These are phyloP conservation scores for Talaromyces piceae DNA, from an alignment of 2,329 filamentous ascomycete genomes.

Conservation along the genomic window DNA sequence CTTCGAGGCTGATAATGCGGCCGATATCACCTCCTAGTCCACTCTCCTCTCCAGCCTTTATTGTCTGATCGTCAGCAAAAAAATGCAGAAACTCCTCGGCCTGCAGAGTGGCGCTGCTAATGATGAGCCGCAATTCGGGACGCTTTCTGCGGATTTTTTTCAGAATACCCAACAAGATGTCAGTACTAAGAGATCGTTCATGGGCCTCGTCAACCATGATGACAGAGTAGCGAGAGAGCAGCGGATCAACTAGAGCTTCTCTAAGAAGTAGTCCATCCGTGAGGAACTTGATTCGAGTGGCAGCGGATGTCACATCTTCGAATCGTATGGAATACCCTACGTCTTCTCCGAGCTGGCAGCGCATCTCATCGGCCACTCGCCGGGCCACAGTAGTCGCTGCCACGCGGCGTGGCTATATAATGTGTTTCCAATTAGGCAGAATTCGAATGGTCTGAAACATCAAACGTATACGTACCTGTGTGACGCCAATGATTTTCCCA, in stretches of 20 bases:
- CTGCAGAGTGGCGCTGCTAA: slow-evolving; percentile 90
- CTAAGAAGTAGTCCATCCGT: slow-evolving; percentile 87
- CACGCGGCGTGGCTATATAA: slow-evolving; percentile 68
- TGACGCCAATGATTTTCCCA: slow-evolving; percentile 77
- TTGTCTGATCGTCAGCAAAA: slow-evolving; percentile 50
- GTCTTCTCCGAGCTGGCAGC: slow-evolving; percentile 79
- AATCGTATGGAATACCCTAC: slow-evolving; percentile 89
- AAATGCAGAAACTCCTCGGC: slow-evolving; percentile 79
- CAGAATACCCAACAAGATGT: slow-evolving; percentile 78
- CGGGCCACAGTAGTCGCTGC: slow-evolving; percentile 85
- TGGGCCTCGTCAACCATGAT: slow-evolving; percentile 99
- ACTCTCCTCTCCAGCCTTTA: slow-evolving; percentile 26
- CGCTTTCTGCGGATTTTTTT: slow-evolving; percentile 82
- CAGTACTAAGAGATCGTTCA: slow-evolving; percentile 85
- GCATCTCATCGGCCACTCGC: slow-evolving; percentile 82
- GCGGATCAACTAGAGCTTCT: slow-evolving; percentile 86
- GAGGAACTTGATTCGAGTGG: slow-evolving; percentile 86
- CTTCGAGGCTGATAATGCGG: slow-evolving; percentile 75
- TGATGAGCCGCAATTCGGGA: slow-evolving; percentile 74
- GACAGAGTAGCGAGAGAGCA: slow-evolving; percentile 84
- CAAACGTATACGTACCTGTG: slow-evolving; percentile 59
- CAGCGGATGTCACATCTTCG: slow-evolving; percentile 80
- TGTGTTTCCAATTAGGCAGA: slow-evolving; percentile 10
- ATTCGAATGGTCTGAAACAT: not conserved
- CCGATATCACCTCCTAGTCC: slow-evolving; percentile 41